phyloP scores from a whole-genome alignment of 495 filamentous ascomycete species.

The Penicillium pancosmium region DNA sequence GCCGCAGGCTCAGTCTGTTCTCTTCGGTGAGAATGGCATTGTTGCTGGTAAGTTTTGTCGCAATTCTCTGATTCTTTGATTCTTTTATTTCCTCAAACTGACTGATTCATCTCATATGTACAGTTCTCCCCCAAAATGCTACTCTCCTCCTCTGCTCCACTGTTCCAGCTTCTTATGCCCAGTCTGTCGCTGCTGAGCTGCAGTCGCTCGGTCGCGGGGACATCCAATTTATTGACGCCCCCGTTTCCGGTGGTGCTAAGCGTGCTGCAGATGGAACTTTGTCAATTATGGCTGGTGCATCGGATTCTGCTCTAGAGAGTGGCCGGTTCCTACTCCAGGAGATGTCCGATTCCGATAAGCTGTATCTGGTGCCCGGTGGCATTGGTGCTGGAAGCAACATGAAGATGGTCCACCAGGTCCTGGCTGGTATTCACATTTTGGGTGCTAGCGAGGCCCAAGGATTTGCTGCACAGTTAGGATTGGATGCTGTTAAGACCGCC shows the following conservation, averaged over 20 bases:
- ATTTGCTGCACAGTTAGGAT: conserved; percentile 66
- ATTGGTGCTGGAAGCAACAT: conserved; percentile 81
- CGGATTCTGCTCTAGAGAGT: conserved; percentile 57
- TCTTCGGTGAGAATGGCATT: conserved; percentile 66
- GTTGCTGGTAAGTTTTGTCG: conserved; percentile 33
- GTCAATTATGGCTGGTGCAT: conserved; percentile 77
- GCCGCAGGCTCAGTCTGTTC: conserved; percentile 64
- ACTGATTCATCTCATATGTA: not conserved
- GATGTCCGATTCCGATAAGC: conserved; percentile 61
- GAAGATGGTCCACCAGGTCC: conserved; percentile 85
- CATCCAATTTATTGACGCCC: conserved; percentile 70
- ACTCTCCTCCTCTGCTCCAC: conserved; percentile 75
- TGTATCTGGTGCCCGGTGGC: conserved; percentile 74
- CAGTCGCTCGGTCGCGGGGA: conserved; percentile 58
- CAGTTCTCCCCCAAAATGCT: conserved; percentile 57
- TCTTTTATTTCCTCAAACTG: not conserved
- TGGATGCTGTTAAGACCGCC: conserved; percentile 60
- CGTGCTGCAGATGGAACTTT: conserved; percentile 76
- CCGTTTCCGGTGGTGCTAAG: conserved; percentile 76
- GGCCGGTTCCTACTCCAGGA: conserved; percentile 62
- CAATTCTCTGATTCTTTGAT: not conserved
- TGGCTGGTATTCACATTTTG: conserved; percentile 76
- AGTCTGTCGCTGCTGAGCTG: conserved; percentile 60
- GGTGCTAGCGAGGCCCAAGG: conserved; percentile 74
- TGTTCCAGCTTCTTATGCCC: conserved; percentile 67